Conservation (phyloP, 1,139 yeast genomes). For the Spencermartinsiella ligniputridi region DNA sequence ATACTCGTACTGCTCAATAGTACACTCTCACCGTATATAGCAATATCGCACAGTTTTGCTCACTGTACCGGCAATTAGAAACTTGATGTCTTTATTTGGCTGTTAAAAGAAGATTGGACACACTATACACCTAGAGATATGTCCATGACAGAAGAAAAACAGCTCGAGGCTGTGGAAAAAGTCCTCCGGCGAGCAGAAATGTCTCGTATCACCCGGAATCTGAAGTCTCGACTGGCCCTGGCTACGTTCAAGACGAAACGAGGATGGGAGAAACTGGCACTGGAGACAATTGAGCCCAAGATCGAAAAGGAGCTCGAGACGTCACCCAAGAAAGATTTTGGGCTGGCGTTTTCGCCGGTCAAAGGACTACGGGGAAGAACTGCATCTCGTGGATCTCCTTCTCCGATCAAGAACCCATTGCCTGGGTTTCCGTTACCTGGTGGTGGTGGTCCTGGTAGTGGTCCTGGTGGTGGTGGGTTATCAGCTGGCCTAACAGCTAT, state of each 20-base stretch:
- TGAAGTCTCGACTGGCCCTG: slow-evolving; percentile 38
- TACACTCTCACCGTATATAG: no score
- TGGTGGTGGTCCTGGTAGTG: not conserved
- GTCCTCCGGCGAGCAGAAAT: slow-evolving; percentile 39
- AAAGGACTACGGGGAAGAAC: not conserved
- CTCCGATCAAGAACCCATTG: not conserved
- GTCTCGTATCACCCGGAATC: slow-evolving; percentile 37
- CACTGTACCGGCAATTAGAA: no score
- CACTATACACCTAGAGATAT: no score
- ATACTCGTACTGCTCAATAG: no score
- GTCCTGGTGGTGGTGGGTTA: not conserved
- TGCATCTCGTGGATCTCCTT: not conserved
- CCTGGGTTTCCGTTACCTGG: not conserved
- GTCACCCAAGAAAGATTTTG: slow-evolving; percentile 21
- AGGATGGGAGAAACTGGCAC: slow-evolving; percentile 37
- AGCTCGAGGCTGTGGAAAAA: slow-evolving; percentile 31
- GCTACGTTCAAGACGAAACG: slow-evolving; percentile 40
- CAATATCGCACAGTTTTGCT: no score
- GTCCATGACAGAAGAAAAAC: slow-evolving; percentile 16
- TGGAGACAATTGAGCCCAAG: slow-evolving; percentile 36
- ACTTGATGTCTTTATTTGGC: no score
- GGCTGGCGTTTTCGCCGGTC: slow-evolving; percentile 15
- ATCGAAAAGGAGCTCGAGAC: slow-evolving; percentile 21
- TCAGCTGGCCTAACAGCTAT: no score
- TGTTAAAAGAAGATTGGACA: no score